Conservation (phyloP, 164 flowering plant species). For the Nelumbo lutea region DNA sequence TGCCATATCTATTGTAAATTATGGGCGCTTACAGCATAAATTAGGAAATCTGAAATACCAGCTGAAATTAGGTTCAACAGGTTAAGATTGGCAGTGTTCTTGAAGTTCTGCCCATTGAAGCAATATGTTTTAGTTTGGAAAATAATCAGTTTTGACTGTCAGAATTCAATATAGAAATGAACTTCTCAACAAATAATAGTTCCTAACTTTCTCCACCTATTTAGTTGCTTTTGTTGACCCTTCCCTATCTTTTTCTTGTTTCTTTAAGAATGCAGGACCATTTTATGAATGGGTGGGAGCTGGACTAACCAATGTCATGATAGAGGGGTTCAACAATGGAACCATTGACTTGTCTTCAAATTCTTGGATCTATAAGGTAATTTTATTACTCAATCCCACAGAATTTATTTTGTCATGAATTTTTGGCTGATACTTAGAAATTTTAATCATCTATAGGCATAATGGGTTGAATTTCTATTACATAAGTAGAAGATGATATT, state of each 20-base stretch:
- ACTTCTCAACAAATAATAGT: not conserved
- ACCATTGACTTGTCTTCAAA: slow-evolving; percentile 52
- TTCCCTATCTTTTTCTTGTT: slow-evolving; percentile 2
- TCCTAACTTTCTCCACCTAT: not conserved
- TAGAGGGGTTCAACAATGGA: slow-evolving; percentile 63
- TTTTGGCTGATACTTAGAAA: not conserved
- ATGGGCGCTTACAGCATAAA: too few relatives aligned
- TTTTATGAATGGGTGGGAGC: slow-evolving; percentile 87
- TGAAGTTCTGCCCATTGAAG: not conserved
- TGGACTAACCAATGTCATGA: slow-evolving; percentile 70
- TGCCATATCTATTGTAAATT: too few relatives aligned
- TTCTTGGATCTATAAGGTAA: slow-evolving; percentile 83
- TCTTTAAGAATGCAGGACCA: slow-evolving; percentile 77
- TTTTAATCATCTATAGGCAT: not conserved
- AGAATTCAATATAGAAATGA: not conserved
- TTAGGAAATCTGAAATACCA: not conserved
- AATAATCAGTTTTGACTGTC: too few relatives aligned
- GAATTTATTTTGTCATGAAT: not conserved
- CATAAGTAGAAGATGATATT: too few relatives aligned
- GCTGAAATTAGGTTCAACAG: not conserved
- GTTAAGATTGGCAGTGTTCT: not conserved
- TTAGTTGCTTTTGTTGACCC: slow-evolving; percentile 5
- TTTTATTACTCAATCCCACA: slow-evolving; percentile 1
- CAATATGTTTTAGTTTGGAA: not conserved
- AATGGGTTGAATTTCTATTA: not conserved